Evolutionary conservation across 202 grass and related monocot species (phyloP), one percentile per base, ranked within the genome.

Genomic region (Saccharum hybrid): DNA sequence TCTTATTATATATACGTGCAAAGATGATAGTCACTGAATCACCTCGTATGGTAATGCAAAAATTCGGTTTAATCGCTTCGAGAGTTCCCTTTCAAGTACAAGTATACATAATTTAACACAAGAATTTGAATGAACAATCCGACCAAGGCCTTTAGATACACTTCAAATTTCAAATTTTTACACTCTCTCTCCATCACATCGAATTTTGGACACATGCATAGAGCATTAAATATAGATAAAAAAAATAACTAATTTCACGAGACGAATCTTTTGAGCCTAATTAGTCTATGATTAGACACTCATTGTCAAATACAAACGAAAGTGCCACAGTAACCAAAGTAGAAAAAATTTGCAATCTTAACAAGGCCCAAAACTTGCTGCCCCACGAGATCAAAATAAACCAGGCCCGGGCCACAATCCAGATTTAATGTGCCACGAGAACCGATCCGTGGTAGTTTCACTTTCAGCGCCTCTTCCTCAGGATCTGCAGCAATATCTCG

Each of bases 401-500:
- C 14, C 15, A 16, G 4, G 48, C 9, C 2, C 31, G 31, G 31
- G 31, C 31, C 31, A 14, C 0, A 1, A 13, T 46, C 43, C 10
- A 46, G 43, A 46, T 46, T 46, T 46, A 14, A 15, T 48, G 45
- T 49, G 12, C 46, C 3, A 15, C 46, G 15, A 49, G 45, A 14
- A 15, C 13, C 13, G 3, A 49, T 49, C 13, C 46, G 13, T 5
- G 54, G 19, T 59, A 56, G 7, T 6, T 4, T 37, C 5, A 0
- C 11, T 37, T 59, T 81, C 78, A 81, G 49, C 46, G 66, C 21
- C 13, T 81, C 78, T 63, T 81, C 23, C 31, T 60, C 19, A 84
- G n/a, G 21, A 91, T n/a, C 68, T 89, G 68, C 31, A 77, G 68
- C 16, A 90, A 7, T 28, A 93, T 78, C 81, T 90, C 75, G 48